A percentile compares a stretch with the other conserved stretches of the same genome.
Evolutionary conservation across 768 basidiomycete species (phyloP).

Genomic region (Xerocomus brunneocitrinus): DNA sequence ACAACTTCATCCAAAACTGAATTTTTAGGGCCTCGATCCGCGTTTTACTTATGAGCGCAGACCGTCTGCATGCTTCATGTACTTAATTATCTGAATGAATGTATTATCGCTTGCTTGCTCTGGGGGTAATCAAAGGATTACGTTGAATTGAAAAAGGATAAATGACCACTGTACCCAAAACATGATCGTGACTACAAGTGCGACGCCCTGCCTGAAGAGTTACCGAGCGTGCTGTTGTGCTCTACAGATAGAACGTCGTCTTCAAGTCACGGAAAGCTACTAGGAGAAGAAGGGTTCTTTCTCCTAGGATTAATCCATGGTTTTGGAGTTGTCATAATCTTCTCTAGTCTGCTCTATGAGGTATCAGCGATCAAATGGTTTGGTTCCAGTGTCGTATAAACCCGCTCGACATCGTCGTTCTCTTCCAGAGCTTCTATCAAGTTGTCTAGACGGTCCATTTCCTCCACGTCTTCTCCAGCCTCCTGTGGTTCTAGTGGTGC

Average conservation of each 20-base stretch:
- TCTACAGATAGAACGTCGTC: background rate
- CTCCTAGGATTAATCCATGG: background rate
- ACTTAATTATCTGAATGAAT: slow-evolving; percentile 17
- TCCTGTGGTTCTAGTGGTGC: slow-evolving; percentile 42
- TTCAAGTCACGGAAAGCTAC: background rate
- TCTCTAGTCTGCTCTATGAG: slow-evolving; percentile 13
- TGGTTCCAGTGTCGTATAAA: slow-evolving; percentile 51
- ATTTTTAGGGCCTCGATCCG: slow-evolving; percentile 5
- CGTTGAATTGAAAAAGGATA: background rate
- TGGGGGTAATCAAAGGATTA: background rate
- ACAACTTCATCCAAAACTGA: slow-evolving; percentile 24
- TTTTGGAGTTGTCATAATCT: background rate
- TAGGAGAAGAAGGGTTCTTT: background rate
- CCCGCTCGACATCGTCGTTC: slow-evolving; percentile 52
- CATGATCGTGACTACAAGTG: background rate
- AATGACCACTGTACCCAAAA: background rate
- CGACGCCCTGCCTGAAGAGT: background rate
- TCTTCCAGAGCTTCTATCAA: slow-evolving; percentile 53
- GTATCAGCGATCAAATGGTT: slow-evolving; percentile 23
- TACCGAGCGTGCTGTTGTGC: background rate
- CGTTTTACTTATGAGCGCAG: slow-evolving; percentile 7
- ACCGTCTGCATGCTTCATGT: slow-evolving; percentile 8
- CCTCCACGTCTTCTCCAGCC: slow-evolving; percentile 35
- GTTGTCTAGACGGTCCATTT: slow-evolving; percentile 33
- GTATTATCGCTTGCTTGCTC: slow-evolving; percentile 3